Base-by-base conservation (phyloP, 129 eudicot species). In the Calendula officinalis region DNA sequence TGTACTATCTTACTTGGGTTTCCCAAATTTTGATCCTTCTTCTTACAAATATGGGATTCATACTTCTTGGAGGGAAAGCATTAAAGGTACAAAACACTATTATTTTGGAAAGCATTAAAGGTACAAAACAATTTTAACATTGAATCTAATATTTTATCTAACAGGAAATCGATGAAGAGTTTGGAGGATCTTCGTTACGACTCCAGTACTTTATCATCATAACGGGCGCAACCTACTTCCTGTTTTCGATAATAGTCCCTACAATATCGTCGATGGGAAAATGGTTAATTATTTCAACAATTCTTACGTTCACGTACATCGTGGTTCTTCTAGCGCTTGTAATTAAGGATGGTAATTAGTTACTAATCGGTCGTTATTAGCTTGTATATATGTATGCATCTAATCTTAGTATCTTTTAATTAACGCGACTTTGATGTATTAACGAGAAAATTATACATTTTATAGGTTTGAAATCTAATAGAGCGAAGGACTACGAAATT, bases 161-260 rank as follows among this genome's bases (percentile, higher is more conserved):
- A 40, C 84, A 83, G 89, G 89, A 83, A 70, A 76, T 83, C 63
- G 72, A 43, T 68, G 69, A 37, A 36, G 80, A 68, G 10, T 76
- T 76, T 71, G 68, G 75, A 61, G 74, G 71, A 40, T 68, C 85
- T 27, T 60, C 82, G 27, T 9, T 80, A 39, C 67, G 81, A 70
- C 85, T 83, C 38, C 89, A 83, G 60, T 83, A 83, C 42, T 77
- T 59, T 75, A 76, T 83, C 66, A 70, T 83, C 66, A 73, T 83
- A 66, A 76, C 89, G n/a, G 89, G 89, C 34, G 81, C 35, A 33
- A 50, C 83, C 55, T 83, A 72, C 65, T 80, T 76, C 45, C 4
- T 71, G 27, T 83, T 72, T 67, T 70, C 89, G 3, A 61, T 83
- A 8, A 32, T 62, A 17, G 89, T 83, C 46, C 89, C 89, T 10